Evolutionary conservation across 805 yeast species (phyloP), one percentile per base, ranked within the genome.

Genomic region (Lachancea cidri): DNA sequence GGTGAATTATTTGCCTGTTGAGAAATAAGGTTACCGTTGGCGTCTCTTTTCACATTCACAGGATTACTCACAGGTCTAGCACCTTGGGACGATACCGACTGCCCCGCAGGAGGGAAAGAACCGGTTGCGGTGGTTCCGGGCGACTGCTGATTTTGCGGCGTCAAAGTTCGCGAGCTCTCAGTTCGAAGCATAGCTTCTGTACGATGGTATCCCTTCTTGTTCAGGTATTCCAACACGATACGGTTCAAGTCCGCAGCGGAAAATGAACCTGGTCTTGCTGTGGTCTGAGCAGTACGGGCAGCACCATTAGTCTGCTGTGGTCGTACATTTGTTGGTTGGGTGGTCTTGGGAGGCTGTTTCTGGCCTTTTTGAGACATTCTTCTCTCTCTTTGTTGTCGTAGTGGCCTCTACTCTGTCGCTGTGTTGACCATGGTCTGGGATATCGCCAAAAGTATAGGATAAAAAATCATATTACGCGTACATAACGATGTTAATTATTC

Each of bases 141-240:
- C 1, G 79, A 70, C 2, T 65, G 66, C 9, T 75, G 74, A 19
- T 66, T 68, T 30, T 70, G 70, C 13, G 77, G 68, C 0, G 81
- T 72, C 3, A 69, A 67, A 0, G 80, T 73, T 44, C 83, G 79
- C 1, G 86, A 73, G 48, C 83, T 76, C 60, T 93, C 99, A 46
- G 88, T 78, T 47, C 98, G 76, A 37, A 93, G 72, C 82, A 89
- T 86, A 2, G 96, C 88, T 61, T 93, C 99, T 0, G 98, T 91
- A 51, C 83, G 79, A 52, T 85, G 89, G 57, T 87, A 93, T 2
- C 99, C 99, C 61, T 89, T 88, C 56, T 93, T 91, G 60, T 81
- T 84, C 50, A 93, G 72, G 54, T 91, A 93, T 54, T 93, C 98
- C 54, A 93, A 71, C 25, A 93, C 98, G 57, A 93, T 86, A 48